A percentile compares a stretch with the other conserved stretches of the same genome.
phyloP scores from a whole-genome alignment of 2,329 filamentous ascomycete genomes.

The Domatiomyces globalis region DNA sequence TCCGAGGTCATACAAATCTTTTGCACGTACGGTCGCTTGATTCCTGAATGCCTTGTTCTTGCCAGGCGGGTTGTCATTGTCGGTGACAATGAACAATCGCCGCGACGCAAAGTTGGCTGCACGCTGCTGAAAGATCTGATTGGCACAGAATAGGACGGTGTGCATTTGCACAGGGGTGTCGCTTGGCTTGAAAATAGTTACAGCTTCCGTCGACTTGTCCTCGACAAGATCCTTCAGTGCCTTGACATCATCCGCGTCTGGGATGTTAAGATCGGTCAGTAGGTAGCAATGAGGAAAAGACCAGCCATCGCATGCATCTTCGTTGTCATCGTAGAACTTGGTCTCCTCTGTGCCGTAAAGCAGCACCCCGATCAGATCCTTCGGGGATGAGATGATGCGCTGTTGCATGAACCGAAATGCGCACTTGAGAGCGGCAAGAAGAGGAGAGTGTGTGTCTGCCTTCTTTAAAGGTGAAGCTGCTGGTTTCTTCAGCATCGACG shows the following conservation, averaged over 20 bases:
- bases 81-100: slow-evolving; percentile 87
- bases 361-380: slow-evolving; percentile 91
- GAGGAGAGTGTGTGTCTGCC: slow-evolving; percentile 60
- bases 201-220: slow-evolving; percentile 47
- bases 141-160: slow-evolving; percentile 84
- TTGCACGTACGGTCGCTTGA: slow-evolving; percentile 71
- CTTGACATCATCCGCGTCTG: slow-evolving; percentile 76
- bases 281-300: slow-evolving; percentile 87
- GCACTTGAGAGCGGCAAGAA: slow-evolving; percentile 77
- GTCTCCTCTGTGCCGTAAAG: slow-evolving; percentile 81
- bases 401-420: slow-evolving; percentile 95
- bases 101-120: slow-evolving; percentile 88
- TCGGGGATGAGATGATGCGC: slow-evolving; percentile 90
- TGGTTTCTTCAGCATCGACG: slow-evolving; percentile 65
- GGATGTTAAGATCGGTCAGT: slow-evolving; percentile 74
- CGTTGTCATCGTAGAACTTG: slow-evolving; percentile 57
- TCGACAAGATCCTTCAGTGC: slow-evolving; percentile 61
- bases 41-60: slow-evolving; percentile 58
- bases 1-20: slow-evolving; percentile 87
- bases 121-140: slow-evolving; percentile 90
- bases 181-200: slow-evolving; percentile 55
- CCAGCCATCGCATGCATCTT: slow-evolving; percentile 40
- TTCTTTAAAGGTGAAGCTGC: slow-evolving; percentile 56
- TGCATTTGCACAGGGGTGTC: slow-evolving; percentile 63
- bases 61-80: slow-evolving; percentile 74